Conservation (phyloP, 257 asterid species). For the Nicotiana otophora region DNA sequence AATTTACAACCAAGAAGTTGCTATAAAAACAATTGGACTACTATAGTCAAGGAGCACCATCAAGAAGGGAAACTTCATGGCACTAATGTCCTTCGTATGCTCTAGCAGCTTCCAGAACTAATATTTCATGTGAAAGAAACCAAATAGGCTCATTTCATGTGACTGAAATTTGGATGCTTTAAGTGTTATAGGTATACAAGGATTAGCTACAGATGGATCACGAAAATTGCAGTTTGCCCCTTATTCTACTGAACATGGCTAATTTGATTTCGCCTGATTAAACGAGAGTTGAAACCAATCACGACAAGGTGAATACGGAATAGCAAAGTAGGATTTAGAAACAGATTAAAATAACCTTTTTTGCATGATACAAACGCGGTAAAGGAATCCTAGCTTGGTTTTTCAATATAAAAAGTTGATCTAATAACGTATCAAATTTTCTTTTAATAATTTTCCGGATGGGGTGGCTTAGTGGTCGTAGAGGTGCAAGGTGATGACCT, state of each 20-base stretch:
- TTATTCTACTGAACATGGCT: neutral
- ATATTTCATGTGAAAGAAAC: neutral
- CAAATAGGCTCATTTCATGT: neutral
- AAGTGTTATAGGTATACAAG: neutral
- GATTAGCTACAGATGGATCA: neutral
- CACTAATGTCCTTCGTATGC: neutral
- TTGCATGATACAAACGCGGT: too few relatives aligned
- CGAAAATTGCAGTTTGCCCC: conserved; percentile 1
- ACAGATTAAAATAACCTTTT: too few relatives aligned
- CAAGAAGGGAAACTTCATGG: neutral
- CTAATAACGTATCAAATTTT: too few relatives aligned
- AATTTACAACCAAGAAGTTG: neutral
- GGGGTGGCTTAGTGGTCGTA: neutral
- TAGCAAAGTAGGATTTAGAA: neutral
- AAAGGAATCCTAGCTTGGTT: too few relatives aligned
- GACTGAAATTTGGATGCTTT: neutral
- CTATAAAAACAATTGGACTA: neutral
- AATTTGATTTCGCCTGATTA: neutral
- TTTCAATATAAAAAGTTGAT: too few relatives aligned
- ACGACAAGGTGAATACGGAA: neutral
- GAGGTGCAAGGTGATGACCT: neutral
- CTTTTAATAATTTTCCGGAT: too few relatives aligned
- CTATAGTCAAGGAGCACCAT: neutral
- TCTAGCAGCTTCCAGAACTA: neutral
- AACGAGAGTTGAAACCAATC: neutral